Evolutionary conservation across 2,329 filamentous ascomycete species (phyloP), one percentile per base, ranked within the genome.

Genomic region (Fusarium miscanthi): DNA sequence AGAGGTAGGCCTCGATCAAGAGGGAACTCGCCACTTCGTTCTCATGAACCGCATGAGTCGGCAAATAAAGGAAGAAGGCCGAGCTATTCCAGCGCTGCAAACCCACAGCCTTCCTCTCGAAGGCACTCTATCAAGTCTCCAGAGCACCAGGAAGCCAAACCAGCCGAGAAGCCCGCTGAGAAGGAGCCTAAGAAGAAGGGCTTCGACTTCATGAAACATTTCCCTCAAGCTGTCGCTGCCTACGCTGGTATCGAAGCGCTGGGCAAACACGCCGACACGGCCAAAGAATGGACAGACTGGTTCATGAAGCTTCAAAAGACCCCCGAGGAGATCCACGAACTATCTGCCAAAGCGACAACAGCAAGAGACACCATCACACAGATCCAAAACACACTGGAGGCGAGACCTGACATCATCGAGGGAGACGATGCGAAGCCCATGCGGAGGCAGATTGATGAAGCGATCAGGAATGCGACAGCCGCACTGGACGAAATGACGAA

Each of bases 251-350:
- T 80, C 14, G 71, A 79, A 8, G 69, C 72, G 0, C 59, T 80
- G 2, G 70, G 73, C 2, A 73, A 78, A 2, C 76, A 80, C 16
- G 80, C 78, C 2, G 78, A 80, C 48, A 78, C 74, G 6, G 79
- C 79, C 27, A 80, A 80, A 62, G 78, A 81, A 35, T 81, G 80
- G 80, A 73, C 76, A 5, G 79, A 79, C 14, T 81, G 80, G 80
- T 69, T 81, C 43, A 78, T 75, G 59, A 74, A 79, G 27, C 61
- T 81, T 1, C 75, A 77, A 38, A 80, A 76, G 21, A 79, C 79
- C 0, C 79, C 80, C 1, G 76, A 78, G 6, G 80, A 81, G 33
- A 80, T 81, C 6, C 66, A 76, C 4, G 74, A 73, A 1, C 64
- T 81, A 0, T 77, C 78, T 0, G 70, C 70, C 6, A 79, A 77